Conservation (phyloP, 352 stramenopile species). For the Hyaloperonospora arabidopsidis region DNA sequence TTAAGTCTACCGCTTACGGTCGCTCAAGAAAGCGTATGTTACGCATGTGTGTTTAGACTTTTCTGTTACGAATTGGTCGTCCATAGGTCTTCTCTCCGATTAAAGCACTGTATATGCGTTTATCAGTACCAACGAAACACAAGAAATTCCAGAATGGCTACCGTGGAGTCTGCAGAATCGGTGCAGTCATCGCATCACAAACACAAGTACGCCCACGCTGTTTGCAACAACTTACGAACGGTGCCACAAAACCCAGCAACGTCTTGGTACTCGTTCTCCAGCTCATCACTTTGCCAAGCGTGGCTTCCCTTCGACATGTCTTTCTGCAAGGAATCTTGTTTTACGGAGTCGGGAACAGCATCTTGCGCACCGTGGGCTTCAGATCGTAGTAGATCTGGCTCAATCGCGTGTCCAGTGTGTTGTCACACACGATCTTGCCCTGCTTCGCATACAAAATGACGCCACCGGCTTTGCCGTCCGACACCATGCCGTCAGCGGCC, state of each 20-base stretch:
- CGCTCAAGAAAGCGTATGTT: conserved; percentile 71
- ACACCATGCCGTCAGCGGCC: conserved; percentile 73
- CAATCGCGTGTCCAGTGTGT: conserved; percentile 91
- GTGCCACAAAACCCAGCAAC: neutral
- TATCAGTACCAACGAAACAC: neutral
- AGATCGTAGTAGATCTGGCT: conserved; percentile 80
- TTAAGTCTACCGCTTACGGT: conserved; percentile 65
- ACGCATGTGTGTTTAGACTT: conserved; percentile 67
- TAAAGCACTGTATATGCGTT: conserved; percentile 26
- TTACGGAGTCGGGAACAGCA: conserved; percentile 63
- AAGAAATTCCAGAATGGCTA: conserved; percentile 10
- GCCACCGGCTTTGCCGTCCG: conserved; percentile 71
- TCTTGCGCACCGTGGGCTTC: conserved; percentile 71
- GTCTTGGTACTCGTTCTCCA: neutral
- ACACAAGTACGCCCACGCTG: neutral
- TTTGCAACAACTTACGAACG: neutral
- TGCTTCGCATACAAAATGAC: conserved; percentile 83
- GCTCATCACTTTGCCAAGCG: neutral
- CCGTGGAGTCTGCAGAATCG: conserved; percentile 20
- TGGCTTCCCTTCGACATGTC: neutral
- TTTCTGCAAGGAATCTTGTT: neutral
- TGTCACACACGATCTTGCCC: conserved; percentile 97
- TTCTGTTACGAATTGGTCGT: conserved; percentile 45
- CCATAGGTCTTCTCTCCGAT: conserved; percentile 9
- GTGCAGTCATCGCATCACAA: conserved; percentile 4